Evolutionary conservation across 2,329 filamentous ascomycete species (phyloP).

Genomic region (Lasiodiplodia sp.): DNA sequence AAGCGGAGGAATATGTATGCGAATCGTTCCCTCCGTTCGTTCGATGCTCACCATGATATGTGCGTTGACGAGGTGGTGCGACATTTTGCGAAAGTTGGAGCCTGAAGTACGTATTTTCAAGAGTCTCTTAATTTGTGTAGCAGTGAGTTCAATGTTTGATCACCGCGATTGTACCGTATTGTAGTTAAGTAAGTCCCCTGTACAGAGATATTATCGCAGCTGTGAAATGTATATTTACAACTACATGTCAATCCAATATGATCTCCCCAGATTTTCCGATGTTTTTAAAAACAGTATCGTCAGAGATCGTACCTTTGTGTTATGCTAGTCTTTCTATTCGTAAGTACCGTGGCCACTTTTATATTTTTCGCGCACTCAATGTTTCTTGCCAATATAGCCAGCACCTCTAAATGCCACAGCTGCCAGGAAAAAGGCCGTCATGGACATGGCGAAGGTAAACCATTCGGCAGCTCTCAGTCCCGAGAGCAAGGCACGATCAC

Average conservation of each 20-base stretch:
- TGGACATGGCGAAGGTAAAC: conserved; percentile 12
- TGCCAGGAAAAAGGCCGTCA: background rate
- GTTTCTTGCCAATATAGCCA: conserved; percentile 36
- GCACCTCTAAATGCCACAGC: conserved; percentile 38
- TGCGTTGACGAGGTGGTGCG: background rate
- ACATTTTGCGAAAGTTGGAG: background rate
- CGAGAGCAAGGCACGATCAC: conserved; percentile 37
- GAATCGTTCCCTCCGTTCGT: background rate
- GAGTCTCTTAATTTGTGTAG: background rate
- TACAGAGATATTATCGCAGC: background rate
- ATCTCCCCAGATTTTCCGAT: too few relatives aligned
- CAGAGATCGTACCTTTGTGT: too few relatives aligned
- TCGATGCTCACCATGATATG: too few relatives aligned
- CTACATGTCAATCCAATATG: too few relatives aligned
- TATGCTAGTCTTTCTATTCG: too few relatives aligned
- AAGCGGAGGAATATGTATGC: conserved; percentile 15
- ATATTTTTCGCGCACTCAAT: background rate
- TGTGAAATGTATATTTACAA: too few relatives aligned
- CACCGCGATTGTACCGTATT: background rate
- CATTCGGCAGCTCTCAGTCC: conserved; percentile 35
- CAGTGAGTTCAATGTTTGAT: background rate
- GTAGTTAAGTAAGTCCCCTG: background rate
- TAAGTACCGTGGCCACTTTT: too few relatives aligned
- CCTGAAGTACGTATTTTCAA: background rate
- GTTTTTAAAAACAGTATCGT: too few relatives aligned